Evolutionary conservation across 2,329 filamentous ascomycete species (phyloP).

Genomic region (Teratosphaeria zuluensis): DNA sequence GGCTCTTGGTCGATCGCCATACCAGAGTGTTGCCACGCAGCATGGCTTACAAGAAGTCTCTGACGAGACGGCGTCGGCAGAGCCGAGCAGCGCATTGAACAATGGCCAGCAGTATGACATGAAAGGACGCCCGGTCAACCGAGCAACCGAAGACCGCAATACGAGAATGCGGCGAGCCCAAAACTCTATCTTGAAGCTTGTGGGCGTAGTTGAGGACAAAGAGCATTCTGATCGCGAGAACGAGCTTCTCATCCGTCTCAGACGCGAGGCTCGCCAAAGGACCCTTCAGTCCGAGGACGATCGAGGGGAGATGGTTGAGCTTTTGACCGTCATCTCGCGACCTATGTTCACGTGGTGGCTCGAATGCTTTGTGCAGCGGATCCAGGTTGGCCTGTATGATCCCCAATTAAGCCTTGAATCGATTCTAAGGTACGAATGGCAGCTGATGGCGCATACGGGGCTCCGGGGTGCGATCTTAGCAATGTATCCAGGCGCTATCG

Average conservation of each 20-base stretch:
- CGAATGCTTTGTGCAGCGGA: constrained; percentile 11
- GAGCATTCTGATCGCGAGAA: constrained; percentile 17
- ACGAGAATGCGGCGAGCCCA: constrained; percentile 34
- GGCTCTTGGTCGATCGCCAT: constrained; percentile 31
- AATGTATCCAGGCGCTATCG: constrained; percentile 8
- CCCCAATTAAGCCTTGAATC: constrained; percentile 8
- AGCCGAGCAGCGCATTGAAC: neutral
- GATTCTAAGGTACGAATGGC: constrained; percentile 10
- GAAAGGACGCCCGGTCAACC: constrained; percentile 36
- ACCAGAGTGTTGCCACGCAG: constrained; percentile 29
- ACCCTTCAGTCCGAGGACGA: constrained; percentile 15
- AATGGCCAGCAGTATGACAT: constrained; percentile 34
- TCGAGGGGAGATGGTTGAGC: constrained; percentile 14
- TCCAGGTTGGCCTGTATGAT: constrained; percentile 17
- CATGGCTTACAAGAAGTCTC: constrained; percentile 20
- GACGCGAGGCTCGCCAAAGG: constrained; percentile 7
- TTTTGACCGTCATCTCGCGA: constrained; percentile 1
- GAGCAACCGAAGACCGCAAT: constrained; percentile 30
- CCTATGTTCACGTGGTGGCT: constrained; percentile 14
- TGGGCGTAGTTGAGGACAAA: constrained; percentile 35
- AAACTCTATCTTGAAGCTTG: constrained; percentile 38
- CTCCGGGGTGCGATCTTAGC: constrained; percentile 6
- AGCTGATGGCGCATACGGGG: constrained; percentile 2
- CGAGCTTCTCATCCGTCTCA: neutral
- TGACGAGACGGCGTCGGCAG: constrained; percentile 29